phyloP scores from a whole-genome alignment of 176 grass and related monocot genomes.

The Phragmites australis region DNA sequence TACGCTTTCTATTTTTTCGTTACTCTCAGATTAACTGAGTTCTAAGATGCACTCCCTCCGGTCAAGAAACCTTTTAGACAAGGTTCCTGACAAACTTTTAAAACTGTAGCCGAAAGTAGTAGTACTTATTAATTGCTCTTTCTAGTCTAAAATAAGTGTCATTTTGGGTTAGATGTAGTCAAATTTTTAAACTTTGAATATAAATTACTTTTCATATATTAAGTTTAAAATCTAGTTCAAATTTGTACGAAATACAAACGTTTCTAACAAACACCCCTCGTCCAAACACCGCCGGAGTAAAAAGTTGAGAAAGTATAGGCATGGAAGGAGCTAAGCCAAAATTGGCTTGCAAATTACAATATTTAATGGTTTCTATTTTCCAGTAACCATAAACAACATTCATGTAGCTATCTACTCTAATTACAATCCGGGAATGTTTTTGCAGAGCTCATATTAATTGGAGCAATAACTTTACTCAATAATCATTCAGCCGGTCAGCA shows the following conservation, averaged over 20 bases:
- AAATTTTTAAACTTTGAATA: too few species aligned
- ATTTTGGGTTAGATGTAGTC: too few species aligned
- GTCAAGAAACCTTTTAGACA: too few species aligned
- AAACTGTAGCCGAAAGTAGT: too few species aligned
- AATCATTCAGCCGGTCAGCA: background rate
- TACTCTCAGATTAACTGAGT: background rate
- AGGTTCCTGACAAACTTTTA: too few species aligned
- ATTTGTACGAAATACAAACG: background rate
- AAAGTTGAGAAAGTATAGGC: background rate
- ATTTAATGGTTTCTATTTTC: conserved; percentile 11
- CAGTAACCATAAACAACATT: conserved; percentile 13
- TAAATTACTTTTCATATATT: too few species aligned
- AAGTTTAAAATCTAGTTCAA: background rate
- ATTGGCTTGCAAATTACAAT: background rate
- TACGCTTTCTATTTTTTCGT: conserved; percentile 12
- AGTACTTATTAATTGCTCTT: too few species aligned
- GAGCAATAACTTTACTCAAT: conserved; percentile 15
- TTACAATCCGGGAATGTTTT: conserved; percentile 9
- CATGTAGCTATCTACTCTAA: background rate
- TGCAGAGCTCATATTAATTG: background rate
- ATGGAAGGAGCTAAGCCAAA: background rate
- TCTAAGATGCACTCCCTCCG: background rate
- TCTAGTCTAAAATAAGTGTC: too few species aligned
- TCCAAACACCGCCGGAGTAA: background rate
- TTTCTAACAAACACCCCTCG: background rate